Base-by-base conservation (phyloP, 495 filamentous ascomycete species). In the Letharia columbiana region DNA sequence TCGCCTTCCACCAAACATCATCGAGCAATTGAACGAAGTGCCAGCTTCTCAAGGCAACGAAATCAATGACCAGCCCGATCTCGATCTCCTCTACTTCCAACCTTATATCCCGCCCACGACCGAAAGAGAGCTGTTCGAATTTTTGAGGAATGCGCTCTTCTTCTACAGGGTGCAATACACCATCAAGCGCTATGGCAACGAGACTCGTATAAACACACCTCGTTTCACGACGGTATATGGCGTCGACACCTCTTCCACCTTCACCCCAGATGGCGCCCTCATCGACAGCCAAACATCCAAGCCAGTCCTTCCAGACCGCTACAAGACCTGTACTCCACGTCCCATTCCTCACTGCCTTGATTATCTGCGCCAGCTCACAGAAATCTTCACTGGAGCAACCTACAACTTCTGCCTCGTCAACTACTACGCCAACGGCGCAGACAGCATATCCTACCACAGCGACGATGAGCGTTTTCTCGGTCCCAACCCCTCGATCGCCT, bases 351-450 rank as follows among this genome's bases (percentile, higher is more conserved):
- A 82, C 42, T 89, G 87, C 70, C 81, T 91, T 2, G 79, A 86
- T 49, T 66, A 73, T 3, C 78, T 91, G 2, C 79, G 83, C 6
- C 72, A 72, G 44, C 70, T 79, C 44, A 83, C 86, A 9, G 85
- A 90, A 74, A 73, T 77, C 8, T 78, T 82, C 6, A 88, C 87
- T 3, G 77, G 77, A n/a, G 77, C 78, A 65, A 80, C 66, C 4
- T 91, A 87, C 74, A 91, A 92, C 69, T 89, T 90, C 75, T 83
- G 83, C 64, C 78, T 91, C 3, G 86, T 91, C 12, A 91, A 91
- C 69, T 91, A 91, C 77, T 91, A 91, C 74, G 83, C 85, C 42
- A 79, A 77, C 39, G 88, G 87, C 3, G 74, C 81, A 15, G 87
- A 91, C 74, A 88, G 84, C 64, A 91, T 91, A 44, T 77, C 83